These are phyloP conservation scores for Ustilago xerochloae DNA, from an alignment of 1,284 basidiomycete genomes.

Conservation along the genomic window DNA sequence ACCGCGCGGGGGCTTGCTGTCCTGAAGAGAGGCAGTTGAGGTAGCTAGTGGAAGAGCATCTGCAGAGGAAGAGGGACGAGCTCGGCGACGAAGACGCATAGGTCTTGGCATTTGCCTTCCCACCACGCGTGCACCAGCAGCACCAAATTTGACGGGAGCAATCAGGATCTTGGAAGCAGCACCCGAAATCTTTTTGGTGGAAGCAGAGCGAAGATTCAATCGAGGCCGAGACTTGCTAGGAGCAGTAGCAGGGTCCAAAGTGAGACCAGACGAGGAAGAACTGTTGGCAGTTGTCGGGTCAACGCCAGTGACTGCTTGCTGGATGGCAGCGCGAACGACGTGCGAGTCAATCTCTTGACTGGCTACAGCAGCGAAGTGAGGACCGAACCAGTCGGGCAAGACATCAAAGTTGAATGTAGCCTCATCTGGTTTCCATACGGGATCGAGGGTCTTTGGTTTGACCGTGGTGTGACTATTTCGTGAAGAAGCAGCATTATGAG, in stretches of 20 bases:
- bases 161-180: constrained; percentile 52
- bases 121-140: constrained; percentile 54
- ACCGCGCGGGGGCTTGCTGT: constrained; percentile 28
- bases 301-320: constrained; percentile 12
- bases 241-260: neutral
- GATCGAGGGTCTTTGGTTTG: constrained; percentile 81
- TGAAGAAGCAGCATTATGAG: constrained; percentile 69
- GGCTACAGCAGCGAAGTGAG: constrained; percentile 72
- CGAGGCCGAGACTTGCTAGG: constrained; percentile 25
- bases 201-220: constrained; percentile 32
- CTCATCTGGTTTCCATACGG: constrained; percentile 73
- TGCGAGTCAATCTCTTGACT: constrained; percentile 32
- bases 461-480: constrained; percentile 82
- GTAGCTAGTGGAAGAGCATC: neutral
- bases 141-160: constrained; percentile 53
- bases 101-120: constrained; percentile 54
- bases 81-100: constrained; percentile 41
- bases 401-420: constrained; percentile 55
- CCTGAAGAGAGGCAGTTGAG: constrained; percentile 4
- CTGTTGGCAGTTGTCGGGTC: no score
- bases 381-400: constrained; percentile 53
- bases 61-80: constrained; percentile 9
- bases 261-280: no score
- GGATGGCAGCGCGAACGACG: constrained; percentile 30
- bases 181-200: constrained; percentile 39